Conservation (phyloP, 768 basidiomycete genomes). For the Daedaleopsis sinensis region DNA sequence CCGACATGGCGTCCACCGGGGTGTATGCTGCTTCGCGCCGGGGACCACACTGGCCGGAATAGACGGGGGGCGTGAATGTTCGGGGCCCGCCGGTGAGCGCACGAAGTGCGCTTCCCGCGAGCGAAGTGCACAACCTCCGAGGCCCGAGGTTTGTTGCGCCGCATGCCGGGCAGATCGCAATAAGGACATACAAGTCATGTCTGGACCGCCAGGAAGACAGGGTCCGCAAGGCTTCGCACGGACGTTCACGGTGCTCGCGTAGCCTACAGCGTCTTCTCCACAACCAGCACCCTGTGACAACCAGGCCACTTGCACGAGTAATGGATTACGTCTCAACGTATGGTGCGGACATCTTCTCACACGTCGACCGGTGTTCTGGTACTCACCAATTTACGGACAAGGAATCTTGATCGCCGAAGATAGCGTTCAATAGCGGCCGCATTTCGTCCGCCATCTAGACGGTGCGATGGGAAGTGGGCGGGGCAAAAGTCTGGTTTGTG, state of each 20-base stretch:
- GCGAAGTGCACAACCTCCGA: slow-evolving; percentile 4
- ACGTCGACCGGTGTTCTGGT: slow-evolving; percentile 12
- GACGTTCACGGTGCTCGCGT: slow-evolving; percentile 1
- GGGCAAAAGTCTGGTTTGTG: slow-evolving; percentile 12
- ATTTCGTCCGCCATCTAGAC: slow-evolving; percentile 1
- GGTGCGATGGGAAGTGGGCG: neutral
- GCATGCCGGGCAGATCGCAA: slow-evolving; percentile 13
- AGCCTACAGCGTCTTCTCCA: slow-evolving; percentile 5
- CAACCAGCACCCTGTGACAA: neutral
- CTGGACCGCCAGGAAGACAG: slow-evolving; percentile 1
- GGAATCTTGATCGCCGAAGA: slow-evolving; percentile 24
- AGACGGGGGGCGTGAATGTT: slow-evolving; percentile 5
- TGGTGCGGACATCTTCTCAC: slow-evolving; percentile 6
- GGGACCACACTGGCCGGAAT: neutral
- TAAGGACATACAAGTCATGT: slow-evolving; percentile 22
- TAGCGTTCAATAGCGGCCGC: slow-evolving; percentile 13
- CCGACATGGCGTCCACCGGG: neutral
- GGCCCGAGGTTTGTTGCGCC: slow-evolving; percentile 11
- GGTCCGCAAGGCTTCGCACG: slow-evolving; percentile 16
- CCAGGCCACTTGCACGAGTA: neutral
- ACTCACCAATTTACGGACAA: slow-evolving; percentile 20
- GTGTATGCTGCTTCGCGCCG: neutral
- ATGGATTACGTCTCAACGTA: neutral
- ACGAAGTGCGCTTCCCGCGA: slow-evolving; percentile 10
- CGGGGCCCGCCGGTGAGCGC: neutral